phyloP scores from a whole-genome alignment of 768 basidiomycete genomes.

The Mycena rebaudengoi region DNA sequence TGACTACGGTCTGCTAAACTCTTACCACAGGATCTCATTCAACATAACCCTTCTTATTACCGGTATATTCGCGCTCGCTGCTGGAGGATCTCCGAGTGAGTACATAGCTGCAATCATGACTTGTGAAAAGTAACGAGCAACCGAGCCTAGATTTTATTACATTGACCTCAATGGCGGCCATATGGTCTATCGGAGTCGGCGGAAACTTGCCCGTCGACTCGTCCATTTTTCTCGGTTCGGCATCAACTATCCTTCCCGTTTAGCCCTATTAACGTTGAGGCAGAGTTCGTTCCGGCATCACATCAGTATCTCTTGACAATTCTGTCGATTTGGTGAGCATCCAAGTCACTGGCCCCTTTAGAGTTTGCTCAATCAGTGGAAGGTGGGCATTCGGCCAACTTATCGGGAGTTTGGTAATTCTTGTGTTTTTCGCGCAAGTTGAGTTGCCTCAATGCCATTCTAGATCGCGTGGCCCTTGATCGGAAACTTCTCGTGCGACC shows the following conservation, averaged over 20 bases:
- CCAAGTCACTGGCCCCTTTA: neutral
- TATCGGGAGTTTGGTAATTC: conserved; percentile 51
- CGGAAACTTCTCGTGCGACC: conserved; percentile 63
- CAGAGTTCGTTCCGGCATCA: conserved; percentile 59
- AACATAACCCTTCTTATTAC: conserved; percentile 59
- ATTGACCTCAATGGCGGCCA: conserved; percentile 55
- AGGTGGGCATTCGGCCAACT: conserved; percentile 59
- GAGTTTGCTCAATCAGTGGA: neutral
- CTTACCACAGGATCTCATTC: neutral
- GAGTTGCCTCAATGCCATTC: neutral
- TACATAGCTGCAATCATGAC: neutral
- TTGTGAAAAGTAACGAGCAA: neutral
- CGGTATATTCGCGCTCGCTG: conserved; percentile 60
- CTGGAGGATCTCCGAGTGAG: conserved; percentile 49
- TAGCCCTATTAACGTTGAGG: conserved; percentile 13
- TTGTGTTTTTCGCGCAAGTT: neutral
- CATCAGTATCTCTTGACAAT: conserved; percentile 69
- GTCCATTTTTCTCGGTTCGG: conserved; percentile 57
- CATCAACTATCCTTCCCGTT: conserved; percentile 13
- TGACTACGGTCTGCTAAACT: too few relatives aligned
- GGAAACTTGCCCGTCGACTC: conserved; percentile 67
- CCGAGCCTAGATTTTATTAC: conserved; percentile 46
- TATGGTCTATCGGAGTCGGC: conserved; percentile 58
- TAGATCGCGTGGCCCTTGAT: conserved; percentile 70
- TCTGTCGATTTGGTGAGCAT: conserved; percentile 61